phyloP scores from a whole-genome alignment of 75 land plant genomes.

The Pinus taeda region DNA sequence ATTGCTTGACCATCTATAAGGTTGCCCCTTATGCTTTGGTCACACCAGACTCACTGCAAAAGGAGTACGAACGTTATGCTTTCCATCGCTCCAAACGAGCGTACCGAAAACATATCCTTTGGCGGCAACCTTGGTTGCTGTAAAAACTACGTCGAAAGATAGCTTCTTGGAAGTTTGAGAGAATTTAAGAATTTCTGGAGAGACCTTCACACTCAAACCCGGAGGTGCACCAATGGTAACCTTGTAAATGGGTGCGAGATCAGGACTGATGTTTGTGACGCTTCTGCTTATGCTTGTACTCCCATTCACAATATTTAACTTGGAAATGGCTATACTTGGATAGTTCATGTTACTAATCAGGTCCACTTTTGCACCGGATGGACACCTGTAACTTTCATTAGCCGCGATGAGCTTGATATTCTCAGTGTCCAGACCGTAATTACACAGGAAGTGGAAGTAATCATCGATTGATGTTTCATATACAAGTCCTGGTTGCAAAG shows the following conservation, averaged over 20 bases:
- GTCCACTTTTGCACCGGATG: conserved; percentile 23
- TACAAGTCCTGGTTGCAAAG: conserved; percentile 65
- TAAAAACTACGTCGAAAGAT: conserved; percentile 41
- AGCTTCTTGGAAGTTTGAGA: conserved; percentile 19
- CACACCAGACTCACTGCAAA: conserved; percentile 27
- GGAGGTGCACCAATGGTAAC: conserved; percentile 31
- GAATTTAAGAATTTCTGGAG: conserved; percentile 47
- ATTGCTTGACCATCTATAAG: no score
- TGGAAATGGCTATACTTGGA: conserved; percentile 66
- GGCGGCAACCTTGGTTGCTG: conserved; percentile 1
- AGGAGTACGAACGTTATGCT: conserved; percentile 50
- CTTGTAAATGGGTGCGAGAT: conserved; percentile 36
- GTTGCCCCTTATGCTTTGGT: not conserved
- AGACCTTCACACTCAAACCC: conserved; percentile 36
- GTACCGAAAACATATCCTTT: conserved; percentile 43
- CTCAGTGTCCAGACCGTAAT: conserved; percentile 39
- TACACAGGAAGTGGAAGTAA: conserved; percentile 59
- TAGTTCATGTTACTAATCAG: conserved; percentile 56
- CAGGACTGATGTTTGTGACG: conserved; percentile 50
- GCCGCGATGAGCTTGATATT: conserved; percentile 26
- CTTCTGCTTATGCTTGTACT: conserved; percentile 34
- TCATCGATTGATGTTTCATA: conserved; percentile 47
- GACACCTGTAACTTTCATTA: conserved; percentile 47
- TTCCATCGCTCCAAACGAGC: conserved; percentile 55
- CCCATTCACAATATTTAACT: conserved; percentile 14